Base-by-base conservation (phyloP, 2,329 filamentous ascomycete genomes). In the Arachnopeziza araneosa region DNA sequence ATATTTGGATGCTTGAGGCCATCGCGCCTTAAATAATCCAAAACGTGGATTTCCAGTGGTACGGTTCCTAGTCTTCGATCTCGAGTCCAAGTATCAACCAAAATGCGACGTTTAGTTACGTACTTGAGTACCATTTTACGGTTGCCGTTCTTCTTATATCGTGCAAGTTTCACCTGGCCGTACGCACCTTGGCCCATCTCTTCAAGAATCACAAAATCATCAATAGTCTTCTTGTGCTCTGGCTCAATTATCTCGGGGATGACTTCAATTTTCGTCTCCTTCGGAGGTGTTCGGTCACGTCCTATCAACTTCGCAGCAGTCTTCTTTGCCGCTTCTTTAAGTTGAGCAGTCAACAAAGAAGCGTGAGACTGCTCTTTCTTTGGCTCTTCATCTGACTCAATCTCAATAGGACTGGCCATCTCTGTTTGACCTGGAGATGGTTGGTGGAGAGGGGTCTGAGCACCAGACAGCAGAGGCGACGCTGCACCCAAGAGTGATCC, bases 161-260 rank as follows among this genome's bases (percentile, higher is more conserved):
- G 86, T 56, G 90, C 93, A 54, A 99, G 82, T 74, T 99, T 99
- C 60, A 99, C 95, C 75, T 99, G 93, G 1, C 95, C 95, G 72
- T 99, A 99, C 1, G 95, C 95, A 50, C 95, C 95, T 76, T 97
- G 92, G 4, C 95, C 95, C 93, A 99, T 98, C 62, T 99, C 95
- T 75, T 99, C 95, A 14, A 99, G 79, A 62, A 99, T 93, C 50
- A 87, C 82, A 73, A 96, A 99, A 72, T 97, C 92, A 57, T 88
- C 81, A 65, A 99, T 98, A 0, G 84, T 87, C 75, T 95, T 95
- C 77, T 96, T 97, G 66, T 79, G 71, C 24, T 72, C 63, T n/a
- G 67, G 64, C 51, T 71, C 72, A 67, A 78, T 62, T 64, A 77
- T 67, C 1, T 68, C 70, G 4, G 76, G 61, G 17, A 60, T 49